phyloP scores from a whole-genome alignment of 352 stramenopile genomes.

The Pythium plurisporium region DNA sequence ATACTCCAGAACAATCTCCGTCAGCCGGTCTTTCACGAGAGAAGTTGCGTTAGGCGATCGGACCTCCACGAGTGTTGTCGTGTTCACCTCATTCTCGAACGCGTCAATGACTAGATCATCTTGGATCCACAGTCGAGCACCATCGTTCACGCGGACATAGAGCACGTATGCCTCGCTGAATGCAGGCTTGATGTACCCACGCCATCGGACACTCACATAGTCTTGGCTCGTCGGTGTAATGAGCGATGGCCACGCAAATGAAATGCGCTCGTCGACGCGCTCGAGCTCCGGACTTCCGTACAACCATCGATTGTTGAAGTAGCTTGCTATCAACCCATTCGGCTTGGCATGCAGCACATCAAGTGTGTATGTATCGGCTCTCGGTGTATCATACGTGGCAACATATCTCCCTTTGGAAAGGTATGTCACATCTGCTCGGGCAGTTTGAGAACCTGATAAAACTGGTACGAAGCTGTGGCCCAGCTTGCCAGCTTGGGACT shows the following conservation, averaged over 20 bases:
- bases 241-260: slow-evolving; percentile 91
- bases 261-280: slow-evolving; percentile 83
- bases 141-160: slow-evolving; percentile 77
- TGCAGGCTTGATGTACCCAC: slow-evolving; percentile 78
- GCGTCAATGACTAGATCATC: slow-evolving; percentile 78
- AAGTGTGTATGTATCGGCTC: slow-evolving; percentile 82
- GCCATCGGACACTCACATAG: slow-evolving; percentile 93
- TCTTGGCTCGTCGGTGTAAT: slow-evolving; percentile 91
- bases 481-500: slow-evolving; percentile 25
- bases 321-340: slow-evolving; percentile 86
- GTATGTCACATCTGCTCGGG: slow-evolving; percentile 66
- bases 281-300: slow-evolving; percentile 78
- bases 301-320: slow-evolving; percentile 97
- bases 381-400: slow-evolving; percentile 86
- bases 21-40: slow-evolving; percentile 24
- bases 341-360: slow-evolving; percentile 69
- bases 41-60: slow-evolving; percentile 10
- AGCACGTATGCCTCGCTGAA: slow-evolving; percentile 87
- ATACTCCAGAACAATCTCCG: slow-evolving; percentile 85
- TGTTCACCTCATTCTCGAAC: slow-evolving; percentile 53
- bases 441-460: slow-evolving; percentile 41
- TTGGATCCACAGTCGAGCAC: slow-evolving; percentile 77
- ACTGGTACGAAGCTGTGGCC: slow-evolving; percentile 69
- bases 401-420: slow-evolving; percentile 72
- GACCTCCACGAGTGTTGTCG: slow-evolving; percentile 9